A percentile compares a stretch with the other conserved stretches of the same genome.
Conservation (phyloP, 2,329 filamentous ascomycete species). For the Exophiala mesophila region DNA sequence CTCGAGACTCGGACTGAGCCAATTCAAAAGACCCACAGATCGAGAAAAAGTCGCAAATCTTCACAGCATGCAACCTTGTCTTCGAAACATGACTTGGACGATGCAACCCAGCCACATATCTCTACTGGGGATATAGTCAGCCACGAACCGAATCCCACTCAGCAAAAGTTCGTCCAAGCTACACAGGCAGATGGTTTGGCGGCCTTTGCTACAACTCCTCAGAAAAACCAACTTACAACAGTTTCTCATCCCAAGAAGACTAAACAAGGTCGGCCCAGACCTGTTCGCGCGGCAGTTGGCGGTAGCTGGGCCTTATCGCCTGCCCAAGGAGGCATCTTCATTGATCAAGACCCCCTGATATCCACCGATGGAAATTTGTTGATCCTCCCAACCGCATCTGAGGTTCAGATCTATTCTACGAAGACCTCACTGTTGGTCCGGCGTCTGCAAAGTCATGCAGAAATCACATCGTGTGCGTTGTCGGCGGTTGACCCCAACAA, state of each 20-base stretch:
- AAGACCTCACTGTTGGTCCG: constrained; percentile 75
- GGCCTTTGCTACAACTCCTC: neutral
- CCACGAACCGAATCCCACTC: neutral
- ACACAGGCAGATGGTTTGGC: neutral
- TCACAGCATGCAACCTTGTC: too few species aligned
- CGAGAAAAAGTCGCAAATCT: too few species aligned
- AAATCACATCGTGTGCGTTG: constrained; percentile 49
- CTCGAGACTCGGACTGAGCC: too few species aligned
- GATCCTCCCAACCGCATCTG: constrained; percentile 68
- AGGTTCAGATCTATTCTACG: constrained; percentile 75
- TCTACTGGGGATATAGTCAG: neutral
- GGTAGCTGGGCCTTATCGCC: constrained; percentile 44
- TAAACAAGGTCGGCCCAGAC: constrained; percentile 3
- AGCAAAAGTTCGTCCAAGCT: constrained; percentile 1
- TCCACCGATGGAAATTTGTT: constrained; percentile 60
- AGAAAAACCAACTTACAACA: neutral
- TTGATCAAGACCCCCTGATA: constrained; percentile 53
- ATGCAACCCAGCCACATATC: too few species aligned
- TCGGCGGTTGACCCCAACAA: constrained; percentile 48
- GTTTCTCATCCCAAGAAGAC: constrained; percentile 22
- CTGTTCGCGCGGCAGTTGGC: constrained; percentile 2
- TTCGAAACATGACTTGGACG: too few species aligned
- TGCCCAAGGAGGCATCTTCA: constrained; percentile 52
- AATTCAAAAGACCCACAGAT: too few species aligned
- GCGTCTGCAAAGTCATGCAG: constrained; percentile 56